These are phyloP conservation scores for Tolypocladium ovalisporum DNA, from an alignment of 2,329 filamentous ascomycete species.

Conservation along the genomic window DNA sequence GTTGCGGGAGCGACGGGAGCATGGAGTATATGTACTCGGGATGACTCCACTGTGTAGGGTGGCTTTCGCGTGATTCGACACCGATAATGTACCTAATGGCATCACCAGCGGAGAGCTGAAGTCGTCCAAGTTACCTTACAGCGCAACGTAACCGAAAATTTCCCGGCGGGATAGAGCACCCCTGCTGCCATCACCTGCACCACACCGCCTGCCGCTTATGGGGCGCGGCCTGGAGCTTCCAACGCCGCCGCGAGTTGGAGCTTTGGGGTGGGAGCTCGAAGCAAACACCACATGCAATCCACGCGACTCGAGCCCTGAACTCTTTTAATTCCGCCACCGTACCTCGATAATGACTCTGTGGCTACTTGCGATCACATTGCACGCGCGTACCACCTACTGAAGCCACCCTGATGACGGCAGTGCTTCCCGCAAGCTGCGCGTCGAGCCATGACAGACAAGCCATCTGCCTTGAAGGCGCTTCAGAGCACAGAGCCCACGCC, in stretches of 20 bases:
- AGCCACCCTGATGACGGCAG: neutral
- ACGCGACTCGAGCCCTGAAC: neutral
- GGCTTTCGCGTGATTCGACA: neutral
- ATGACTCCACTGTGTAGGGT: neutral
- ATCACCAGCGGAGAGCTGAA: neutral
- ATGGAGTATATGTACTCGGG: neutral
- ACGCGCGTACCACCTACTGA: neutral
- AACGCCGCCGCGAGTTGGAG: neutral
- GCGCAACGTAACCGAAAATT: neutral
- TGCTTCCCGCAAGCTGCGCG: neutral
- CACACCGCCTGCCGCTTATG: neutral
- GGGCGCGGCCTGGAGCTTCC: neutral
- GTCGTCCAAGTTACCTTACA: too few relatives aligned
- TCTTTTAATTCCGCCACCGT: neutral
- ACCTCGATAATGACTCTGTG: neutral
- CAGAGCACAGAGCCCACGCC: slow-evolving; percentile 28
- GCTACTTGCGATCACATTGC: neutral
- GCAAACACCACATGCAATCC: neutral
- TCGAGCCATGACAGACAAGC: neutral
- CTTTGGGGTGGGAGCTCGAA: neutral
- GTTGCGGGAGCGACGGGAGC: neutral
- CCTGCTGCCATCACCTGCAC: too few relatives aligned
- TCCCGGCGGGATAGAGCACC: neutral
- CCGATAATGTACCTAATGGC: neutral
- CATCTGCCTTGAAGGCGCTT: slow-evolving; percentile 11